These are phyloP conservation scores for Leccinum subtestaceum DNA, from an alignment of 768 basidiomycete species.

Conservation along the genomic window DNA sequence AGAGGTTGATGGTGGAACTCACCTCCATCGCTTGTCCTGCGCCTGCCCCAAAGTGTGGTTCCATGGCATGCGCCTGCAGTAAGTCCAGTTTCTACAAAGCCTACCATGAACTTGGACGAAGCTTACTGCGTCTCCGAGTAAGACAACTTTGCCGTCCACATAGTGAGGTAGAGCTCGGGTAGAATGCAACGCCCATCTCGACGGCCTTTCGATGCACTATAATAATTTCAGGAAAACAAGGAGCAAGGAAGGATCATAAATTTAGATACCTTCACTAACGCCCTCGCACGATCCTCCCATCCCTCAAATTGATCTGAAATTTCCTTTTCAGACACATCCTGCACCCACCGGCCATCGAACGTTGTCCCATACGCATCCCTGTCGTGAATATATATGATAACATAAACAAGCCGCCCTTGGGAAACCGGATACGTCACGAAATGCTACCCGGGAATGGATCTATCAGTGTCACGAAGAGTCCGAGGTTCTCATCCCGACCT, in stretches of 20 bases:
- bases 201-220: conserved; percentile 36
- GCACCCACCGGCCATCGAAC: conserved; percentile 32
- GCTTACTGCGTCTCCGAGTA: conserved; percentile 48
- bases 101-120: conserved; percentile 1
- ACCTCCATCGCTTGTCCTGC: conserved; percentile 54
- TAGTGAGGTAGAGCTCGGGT: conserved; percentile 41
- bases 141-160: conserved; percentile 38
- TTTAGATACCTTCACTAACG: conserved; percentile 14
- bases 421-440: conserved; percentile 40
- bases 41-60: conserved; percentile 46
- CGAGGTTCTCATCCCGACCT: conserved; percentile 5
- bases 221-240: not conserved
- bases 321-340: conserved; percentile 32
- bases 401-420: conserved; percentile 35
- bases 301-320: conserved; percentile 28
- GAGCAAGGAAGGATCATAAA: no score
- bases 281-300: conserved; percentile 18
- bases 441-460: conserved; percentile 28
- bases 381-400: conserved; percentile 32
- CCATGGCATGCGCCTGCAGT: conserved; percentile 43
- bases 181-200: conserved; percentile 44
- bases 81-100: not conserved
- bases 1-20: conserved; percentile 12
- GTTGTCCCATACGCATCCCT: conserved; percentile 28
- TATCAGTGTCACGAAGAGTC: not conserved